Conservation (phyloP, 352 stramenopile genomes). For the Lagenidium giganteum region DNA sequence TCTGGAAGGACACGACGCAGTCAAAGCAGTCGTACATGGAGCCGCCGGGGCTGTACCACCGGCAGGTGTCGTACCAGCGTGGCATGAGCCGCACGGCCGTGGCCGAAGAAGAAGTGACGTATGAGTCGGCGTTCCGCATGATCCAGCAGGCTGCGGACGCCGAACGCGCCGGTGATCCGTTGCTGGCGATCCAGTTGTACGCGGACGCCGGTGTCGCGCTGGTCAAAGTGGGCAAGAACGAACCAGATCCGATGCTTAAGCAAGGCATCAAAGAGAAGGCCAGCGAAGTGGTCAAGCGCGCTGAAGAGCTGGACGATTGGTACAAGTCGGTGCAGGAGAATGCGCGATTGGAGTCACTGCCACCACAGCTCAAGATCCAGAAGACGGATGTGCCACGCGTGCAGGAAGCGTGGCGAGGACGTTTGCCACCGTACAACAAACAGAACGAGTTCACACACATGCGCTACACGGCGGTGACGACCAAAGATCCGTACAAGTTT, state of each 20-base stretch:
- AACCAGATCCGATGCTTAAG: constrained; percentile 24
- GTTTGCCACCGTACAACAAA: constrained; percentile 14
- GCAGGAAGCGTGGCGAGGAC: constrained; percentile 21
- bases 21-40: constrained; percentile 1
- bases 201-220: constrained; percentile 10
- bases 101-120: constrained; percentile 1
- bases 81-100: not conserved
- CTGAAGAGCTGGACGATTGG: constrained; percentile 27
- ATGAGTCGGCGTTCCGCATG: constrained; percentile 11
- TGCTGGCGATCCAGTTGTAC: constrained; percentile 10
- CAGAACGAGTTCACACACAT: constrained; percentile 25
- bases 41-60: not conserved
- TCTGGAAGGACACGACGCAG: too few species aligned
- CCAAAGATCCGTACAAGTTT: constrained; percentile 28
- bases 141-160: constrained; percentile 9
- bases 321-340: constrained; percentile 26
- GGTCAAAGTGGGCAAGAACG: constrained; percentile 19
- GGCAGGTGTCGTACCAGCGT: constrained; percentile 6
- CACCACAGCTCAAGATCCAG: constrained; percentile 22
- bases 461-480: constrained; percentile 29
- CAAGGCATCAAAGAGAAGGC: constrained; percentile 29
- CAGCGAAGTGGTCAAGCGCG: constrained; percentile 30
- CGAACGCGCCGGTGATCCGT: constrained; percentile 6
- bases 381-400: constrained; percentile 25
- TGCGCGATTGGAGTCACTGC: constrained; percentile 18